Evolutionary conservation across 495 filamentous ascomycete species (phyloP).

Genomic region (Corynascus novoguineensis): DNA sequence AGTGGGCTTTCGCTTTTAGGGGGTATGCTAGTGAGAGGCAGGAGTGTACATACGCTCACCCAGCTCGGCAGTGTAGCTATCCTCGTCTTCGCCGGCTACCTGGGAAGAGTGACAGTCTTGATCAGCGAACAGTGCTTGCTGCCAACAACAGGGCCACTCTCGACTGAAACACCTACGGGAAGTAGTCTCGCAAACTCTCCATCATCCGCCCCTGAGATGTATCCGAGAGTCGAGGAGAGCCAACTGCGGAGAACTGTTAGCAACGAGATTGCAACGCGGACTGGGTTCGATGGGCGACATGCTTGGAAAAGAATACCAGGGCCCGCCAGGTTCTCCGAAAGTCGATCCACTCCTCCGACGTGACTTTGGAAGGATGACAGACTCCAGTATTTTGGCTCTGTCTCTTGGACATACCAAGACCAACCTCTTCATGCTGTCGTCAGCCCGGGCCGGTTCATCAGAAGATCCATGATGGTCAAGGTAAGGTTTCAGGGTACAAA

Average conservation of each 20-base stretch:
- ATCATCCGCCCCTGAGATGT: constrained; percentile 25
- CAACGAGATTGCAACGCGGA: neutral
- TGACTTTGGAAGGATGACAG: constrained; percentile 1
- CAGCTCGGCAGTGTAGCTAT: constrained; percentile 15
- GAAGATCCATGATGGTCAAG: neutral
- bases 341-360: constrained; percentile 15
- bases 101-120: neutral
- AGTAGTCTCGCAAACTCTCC: constrained; percentile 21
- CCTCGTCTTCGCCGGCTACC: constrained; percentile 19
- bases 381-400: constrained; percentile 13
- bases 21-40: neutral
- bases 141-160: neutral
- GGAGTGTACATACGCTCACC: constrained; percentile 17
- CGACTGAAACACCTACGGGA: constrained; percentile 15
- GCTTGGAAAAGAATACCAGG: constrained; percentile 28
- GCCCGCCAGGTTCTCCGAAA: constrained; percentile 27
- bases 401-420: constrained; percentile 22
- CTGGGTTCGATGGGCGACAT: neutral
- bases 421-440: constrained; percentile 18
- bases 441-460: neutral
- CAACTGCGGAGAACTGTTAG: constrained; percentile 19
- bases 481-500: neutral
- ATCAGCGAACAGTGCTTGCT: neutral
- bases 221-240: constrained; percentile 32
- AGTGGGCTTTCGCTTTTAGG: too few species aligned